These are phyloP conservation scores for Ogataea glucozyma DNA, from an alignment of 805 yeast genomes.

Conservation along the genomic window DNA sequence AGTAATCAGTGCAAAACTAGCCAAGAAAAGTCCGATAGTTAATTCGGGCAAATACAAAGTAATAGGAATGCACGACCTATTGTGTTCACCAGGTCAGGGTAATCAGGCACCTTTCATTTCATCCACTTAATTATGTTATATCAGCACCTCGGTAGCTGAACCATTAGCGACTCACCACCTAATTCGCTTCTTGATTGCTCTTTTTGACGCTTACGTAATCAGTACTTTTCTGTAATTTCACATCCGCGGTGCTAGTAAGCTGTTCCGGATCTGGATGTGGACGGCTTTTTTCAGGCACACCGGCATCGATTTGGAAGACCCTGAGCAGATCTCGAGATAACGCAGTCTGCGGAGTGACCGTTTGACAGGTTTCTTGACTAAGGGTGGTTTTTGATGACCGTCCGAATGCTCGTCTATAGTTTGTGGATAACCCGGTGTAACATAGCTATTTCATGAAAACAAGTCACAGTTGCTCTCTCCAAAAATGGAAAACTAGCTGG, in stretches of 20 bases:
- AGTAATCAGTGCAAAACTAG: too few species aligned
- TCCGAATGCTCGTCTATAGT: too few species aligned
- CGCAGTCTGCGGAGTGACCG: background rate
- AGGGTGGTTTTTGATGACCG: background rate
- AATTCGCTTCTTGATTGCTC: background rate
- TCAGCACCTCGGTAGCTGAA: too few species aligned
- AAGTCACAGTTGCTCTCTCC: constrained; percentile 3
- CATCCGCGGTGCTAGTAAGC: constrained; percentile 2
- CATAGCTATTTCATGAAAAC: background rate
- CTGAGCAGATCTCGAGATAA: constrained; percentile 5
- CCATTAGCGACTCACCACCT: background rate
- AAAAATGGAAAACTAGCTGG: constrained; percentile 2
- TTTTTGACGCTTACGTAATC: constrained; percentile 1
- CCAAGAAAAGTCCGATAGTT: too few species aligned
- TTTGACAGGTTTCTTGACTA: background rate
- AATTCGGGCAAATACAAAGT: too few species aligned
- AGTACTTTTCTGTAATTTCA: background rate
- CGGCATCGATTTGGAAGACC: background rate
- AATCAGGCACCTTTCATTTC: too few species aligned
- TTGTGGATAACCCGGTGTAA: too few species aligned
- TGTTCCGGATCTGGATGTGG: constrained; percentile 3
- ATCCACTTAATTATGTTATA: too few species aligned
- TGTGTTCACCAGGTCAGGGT: too few species aligned
- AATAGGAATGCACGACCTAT: too few species aligned
- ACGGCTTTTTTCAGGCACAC: background rate